Evolutionary conservation across 805 yeast genomes (phyloP), one percentile per base, ranked within the genome.

Genomic region (Lipomyces sp.): DNA sequence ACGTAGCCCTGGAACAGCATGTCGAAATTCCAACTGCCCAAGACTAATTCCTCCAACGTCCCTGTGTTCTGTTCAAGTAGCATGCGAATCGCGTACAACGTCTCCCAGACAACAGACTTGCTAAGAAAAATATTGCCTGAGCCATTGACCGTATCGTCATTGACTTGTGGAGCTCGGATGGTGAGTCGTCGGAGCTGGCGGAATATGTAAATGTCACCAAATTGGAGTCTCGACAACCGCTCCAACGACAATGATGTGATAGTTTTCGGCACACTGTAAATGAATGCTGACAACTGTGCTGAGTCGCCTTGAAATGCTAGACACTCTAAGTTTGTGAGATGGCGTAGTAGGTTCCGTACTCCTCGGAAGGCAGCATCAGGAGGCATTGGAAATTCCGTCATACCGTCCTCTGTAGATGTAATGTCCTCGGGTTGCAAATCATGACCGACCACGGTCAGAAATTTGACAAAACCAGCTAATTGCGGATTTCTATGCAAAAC

Each of bases 61-160:
- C n/a, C 29, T 1, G 71, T 62, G 34, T 68, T 68, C 60, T 68
- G 71, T 50, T 68, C 71, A 15, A 68, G 57, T 18, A 68, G 62
- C 70, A 68, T 68, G 53, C 71, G 60, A 32, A 68, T 53, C 2
- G 71, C 63, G 35, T 68, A 68, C n/a, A 63, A 48, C 8, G 63
- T 65, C 58, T 68, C 71, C 71, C 71, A 68, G 29, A 62, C 34
- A 2, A 59, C 63, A 7, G 67, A 63, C 39, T 68, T 68, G 54
- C 67, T 66, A 53, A 65, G 51, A 18, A 29, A 30, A 15, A 59
- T 29, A 2, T 51, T 39, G 33, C 39, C 39, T 53, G 32, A 18
- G 10, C 35, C 33, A 24, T 59, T 18, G 32, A n/a, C 39, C 11
- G n/a, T 15, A 35, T 29, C 24, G 18, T 13, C 53, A 13, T n/a